These are phyloP conservation scores for Pestalotiopsis sp. DNA, from an alignment of 2,329 filamentous ascomycete genomes.

Conservation along the genomic window DNA sequence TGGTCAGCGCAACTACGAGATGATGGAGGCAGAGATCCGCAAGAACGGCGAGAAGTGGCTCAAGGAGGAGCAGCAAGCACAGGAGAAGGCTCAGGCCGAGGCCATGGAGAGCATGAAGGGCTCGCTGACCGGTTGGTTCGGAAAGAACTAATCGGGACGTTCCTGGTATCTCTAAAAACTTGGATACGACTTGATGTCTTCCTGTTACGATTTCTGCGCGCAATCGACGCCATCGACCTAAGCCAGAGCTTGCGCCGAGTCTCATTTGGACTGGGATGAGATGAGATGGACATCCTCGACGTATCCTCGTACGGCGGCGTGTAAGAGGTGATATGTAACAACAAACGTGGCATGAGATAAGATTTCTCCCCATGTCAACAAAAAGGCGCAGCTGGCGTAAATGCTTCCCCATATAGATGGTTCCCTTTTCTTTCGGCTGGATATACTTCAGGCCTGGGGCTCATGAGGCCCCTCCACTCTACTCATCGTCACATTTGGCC, in stretches of 20 bases:
- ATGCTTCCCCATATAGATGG: neutral
- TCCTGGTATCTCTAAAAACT: neutral
- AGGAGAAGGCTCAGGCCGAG: conserved; percentile 89
- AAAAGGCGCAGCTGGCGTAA: neutral
- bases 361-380: neutral
- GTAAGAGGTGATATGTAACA: neutral
- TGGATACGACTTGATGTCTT: neutral
- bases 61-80: conserved; percentile 85
- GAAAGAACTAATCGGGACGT: conserved; percentile 19
- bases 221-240: neutral
- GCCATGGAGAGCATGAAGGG: conserved; percentile 91
- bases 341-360: neutral
- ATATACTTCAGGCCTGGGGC: neutral
- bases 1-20: conserved; percentile 86
- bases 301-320: neutral
- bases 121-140: conserved; percentile 66
- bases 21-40: conserved; percentile 86
- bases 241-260: neutral
- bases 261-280: neutral
- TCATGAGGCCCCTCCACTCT: neutral
- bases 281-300: neutral
- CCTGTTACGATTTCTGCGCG: neutral
- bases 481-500: neutral
- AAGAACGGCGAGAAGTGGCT: conserved; percentile 96
- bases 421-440: neutral